phyloP scores from a whole-genome alignment of 2,329 filamentous ascomycete genomes.

The Trichoderma aggressivum region DNA sequence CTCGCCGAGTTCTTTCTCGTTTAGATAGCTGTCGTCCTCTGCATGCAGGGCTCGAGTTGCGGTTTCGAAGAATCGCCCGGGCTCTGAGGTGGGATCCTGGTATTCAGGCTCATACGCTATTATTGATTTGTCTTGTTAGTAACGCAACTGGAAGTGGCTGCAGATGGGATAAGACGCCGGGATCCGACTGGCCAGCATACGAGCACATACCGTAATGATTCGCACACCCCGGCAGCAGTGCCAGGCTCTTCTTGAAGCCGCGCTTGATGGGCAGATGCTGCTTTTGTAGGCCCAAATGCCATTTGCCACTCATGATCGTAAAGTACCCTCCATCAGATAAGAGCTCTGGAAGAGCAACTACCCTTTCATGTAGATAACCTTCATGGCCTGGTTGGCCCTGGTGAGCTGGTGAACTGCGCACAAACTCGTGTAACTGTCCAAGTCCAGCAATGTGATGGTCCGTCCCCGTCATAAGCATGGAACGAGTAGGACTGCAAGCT shows the following conservation, averaged over 20 bases:
- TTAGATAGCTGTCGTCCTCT: constrained; percentile 6
- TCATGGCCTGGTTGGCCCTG: constrained; percentile 60
- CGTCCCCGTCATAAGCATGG: constrained; percentile 59
- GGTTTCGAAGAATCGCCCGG: constrained; percentile 13
- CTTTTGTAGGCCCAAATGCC: constrained; percentile 58
- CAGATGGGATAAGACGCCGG: not conserved
- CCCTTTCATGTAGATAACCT: constrained; percentile 59
- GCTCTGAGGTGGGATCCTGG: constrained; percentile 10
- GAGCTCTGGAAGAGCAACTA: constrained; percentile 57
- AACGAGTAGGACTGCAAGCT: constrained; percentile 61
- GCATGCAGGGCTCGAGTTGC: constrained; percentile 12
- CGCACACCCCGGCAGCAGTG: constrained; percentile 57
- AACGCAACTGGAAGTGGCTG: not conserved
- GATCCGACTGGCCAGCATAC: not conserved
- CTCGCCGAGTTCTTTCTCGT: constrained; percentile 8
- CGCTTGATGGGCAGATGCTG: constrained; percentile 53
- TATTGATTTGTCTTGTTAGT: not conserved
- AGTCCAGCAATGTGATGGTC: constrained; percentile 59
- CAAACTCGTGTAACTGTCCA: constrained; percentile 11
- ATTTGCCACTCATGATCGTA: constrained; percentile 61
- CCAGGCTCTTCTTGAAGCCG: constrained; percentile 58
- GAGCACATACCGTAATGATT: constrained; percentile 44
- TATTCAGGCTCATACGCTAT: constrained; percentile 14
- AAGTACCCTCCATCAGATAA: constrained; percentile 57
- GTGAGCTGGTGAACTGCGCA: constrained; percentile 35